phyloP scores from a whole-genome alignment of 192 early-diverging fungal genomes.

The Chytriomyces hyalinus region DNA sequence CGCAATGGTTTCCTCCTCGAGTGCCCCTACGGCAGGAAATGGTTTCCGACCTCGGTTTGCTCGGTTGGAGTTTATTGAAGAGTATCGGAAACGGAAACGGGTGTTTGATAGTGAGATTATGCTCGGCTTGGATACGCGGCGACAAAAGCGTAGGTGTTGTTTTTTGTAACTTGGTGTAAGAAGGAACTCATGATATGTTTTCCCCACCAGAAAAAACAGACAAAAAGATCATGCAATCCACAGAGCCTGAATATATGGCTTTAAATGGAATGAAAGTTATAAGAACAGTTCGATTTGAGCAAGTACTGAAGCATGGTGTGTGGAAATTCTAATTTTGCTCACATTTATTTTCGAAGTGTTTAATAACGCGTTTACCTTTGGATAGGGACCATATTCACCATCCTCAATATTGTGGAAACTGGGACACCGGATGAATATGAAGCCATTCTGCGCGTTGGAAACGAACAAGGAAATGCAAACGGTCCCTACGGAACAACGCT shows the following conservation, averaged over 20 bases:
- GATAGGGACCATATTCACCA: conserved; percentile 13
- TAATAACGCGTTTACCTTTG: neutral
- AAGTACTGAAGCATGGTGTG: conserved; percentile 10
- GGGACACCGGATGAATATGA: conserved; percentile 28
- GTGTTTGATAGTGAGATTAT: conserved; percentile 26
- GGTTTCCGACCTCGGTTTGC: conserved; percentile 25
- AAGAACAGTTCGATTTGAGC: conserved; percentile 35
- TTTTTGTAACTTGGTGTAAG: neutral
- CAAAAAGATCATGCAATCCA: neutral
- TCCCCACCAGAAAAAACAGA: conserved; percentile 19
- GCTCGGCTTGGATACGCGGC: conserved; percentile 25
- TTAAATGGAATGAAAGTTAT: conserved; percentile 29
- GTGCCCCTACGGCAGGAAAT: too few species aligned
- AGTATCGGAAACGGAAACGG: conserved; percentile 25
- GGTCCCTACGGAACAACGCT: conserved; percentile 14
- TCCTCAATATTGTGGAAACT: conserved; percentile 36
- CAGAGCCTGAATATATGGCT: conserved; percentile 22
- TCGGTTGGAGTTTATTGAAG: conserved; percentile 24
- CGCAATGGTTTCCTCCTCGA: too few species aligned
- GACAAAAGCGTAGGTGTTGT: conserved; percentile 17
- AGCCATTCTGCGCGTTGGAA: conserved; percentile 32
- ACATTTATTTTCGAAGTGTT: neutral
- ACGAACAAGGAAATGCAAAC: conserved; percentile 27
- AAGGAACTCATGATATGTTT: neutral
- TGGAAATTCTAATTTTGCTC: neutral